Base-by-base conservation (phyloP, 306 rosid species). In the Prunus armeniaca region DNA sequence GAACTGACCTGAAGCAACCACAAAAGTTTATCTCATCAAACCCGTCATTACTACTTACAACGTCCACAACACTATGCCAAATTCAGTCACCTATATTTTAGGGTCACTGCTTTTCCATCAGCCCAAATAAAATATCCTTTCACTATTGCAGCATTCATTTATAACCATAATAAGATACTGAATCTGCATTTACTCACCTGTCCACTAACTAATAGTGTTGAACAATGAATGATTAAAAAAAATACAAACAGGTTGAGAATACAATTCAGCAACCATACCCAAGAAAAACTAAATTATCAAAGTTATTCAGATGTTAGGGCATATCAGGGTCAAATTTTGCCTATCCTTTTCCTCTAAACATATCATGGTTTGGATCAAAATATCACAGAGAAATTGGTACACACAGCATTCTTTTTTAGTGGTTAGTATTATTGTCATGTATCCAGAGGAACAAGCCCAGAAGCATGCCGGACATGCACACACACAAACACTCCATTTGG, bases 1-100 rank as follows among this genome's bases (percentile, higher is more conserved):
- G 41, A 52, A 41, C 54, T 7, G 76, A 20, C 65, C 25, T 72
- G 66, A 72, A 54, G 54, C 66, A 56, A 55, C 51, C 34, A 34
- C 32, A 54, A 71, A 58, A 20, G 12, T 45, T 38, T 20, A 38
- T 72, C 41, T 72, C 24, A 9, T 28, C 52, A 41, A n/a, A 62
- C 20, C 22, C 11, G 20, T 71, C 32, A 71, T 55, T 71, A 32
- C 34, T 14, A 54, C 51, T 54, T 55, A 11, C 75, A 71, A 55
- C 18, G 2, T 56, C 20, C 13, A 71, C 38, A 70, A 19, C 28
- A 17, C 51, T 13, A 11, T 32, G 51, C 22, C 65, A 54, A 38
- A 55, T 71, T n/a, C 20, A 34, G 38, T 15, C 51, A 34, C 65
- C 51, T 10, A 14, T 12, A 71, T 55, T 13, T 71, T 46, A 55